These are phyloP conservation scores for Yarrowia sp. DNA, from an alignment of 805 yeast species.

Conservation along the genomic window DNA sequence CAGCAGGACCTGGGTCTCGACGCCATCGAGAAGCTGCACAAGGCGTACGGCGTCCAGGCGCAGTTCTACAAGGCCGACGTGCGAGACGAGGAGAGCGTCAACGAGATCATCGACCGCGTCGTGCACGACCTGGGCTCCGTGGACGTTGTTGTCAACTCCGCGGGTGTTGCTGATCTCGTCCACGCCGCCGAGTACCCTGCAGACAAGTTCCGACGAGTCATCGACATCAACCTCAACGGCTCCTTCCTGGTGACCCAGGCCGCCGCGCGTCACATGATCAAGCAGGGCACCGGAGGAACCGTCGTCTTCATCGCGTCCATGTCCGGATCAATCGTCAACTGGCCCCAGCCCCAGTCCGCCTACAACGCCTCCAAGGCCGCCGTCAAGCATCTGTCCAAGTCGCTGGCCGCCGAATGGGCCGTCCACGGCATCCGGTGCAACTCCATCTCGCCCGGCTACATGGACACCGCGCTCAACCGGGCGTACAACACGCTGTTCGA, in stretches of 20 bases:
- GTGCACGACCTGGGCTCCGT: constrained; percentile 54
- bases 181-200: constrained; percentile 70
- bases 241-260: constrained; percentile 65
- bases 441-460: constrained; percentile 68
- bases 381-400: constrained; percentile 61
- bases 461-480: constrained; percentile 66
- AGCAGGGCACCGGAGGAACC: constrained; percentile 54
- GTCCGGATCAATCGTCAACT: constrained; percentile 70
- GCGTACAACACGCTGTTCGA: constrained; percentile 50
- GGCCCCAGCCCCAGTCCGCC: constrained; percentile 69
- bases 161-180: constrained; percentile 67
- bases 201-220: constrained; percentile 58
- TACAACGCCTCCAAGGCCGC: constrained; percentile 75
- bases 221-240: constrained; percentile 66
- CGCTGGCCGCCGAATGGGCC: constrained; percentile 76
- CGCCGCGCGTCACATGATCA: constrained; percentile 64
- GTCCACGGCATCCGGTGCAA: constrained; percentile 63
- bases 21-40: constrained; percentile 54
- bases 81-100: constrained; percentile 51
- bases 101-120: constrained; percentile 51
- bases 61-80: constrained; percentile 67
- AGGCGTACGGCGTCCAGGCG: constrained; percentile 53
- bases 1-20: constrained; percentile 61
- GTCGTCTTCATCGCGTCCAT: constrained; percentile 65
- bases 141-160: constrained; percentile 59